These are phyloP conservation scores for Pogostemon cablin DNA, from an alignment of 257 asterid genomes.

Conservation along the genomic window DNA sequence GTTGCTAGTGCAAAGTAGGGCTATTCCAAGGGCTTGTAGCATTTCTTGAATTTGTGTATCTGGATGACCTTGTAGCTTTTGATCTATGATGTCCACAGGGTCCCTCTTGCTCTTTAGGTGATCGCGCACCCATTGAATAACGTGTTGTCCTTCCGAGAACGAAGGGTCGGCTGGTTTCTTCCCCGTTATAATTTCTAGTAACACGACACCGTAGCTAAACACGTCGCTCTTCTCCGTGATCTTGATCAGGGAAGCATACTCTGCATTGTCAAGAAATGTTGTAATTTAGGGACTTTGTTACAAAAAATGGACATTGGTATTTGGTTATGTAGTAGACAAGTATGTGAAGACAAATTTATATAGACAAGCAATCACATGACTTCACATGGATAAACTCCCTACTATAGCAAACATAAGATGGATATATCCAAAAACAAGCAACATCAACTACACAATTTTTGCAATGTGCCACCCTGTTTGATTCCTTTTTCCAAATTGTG, in stretches of 20 bases:
- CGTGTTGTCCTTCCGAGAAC: slow-evolving; percentile 69
- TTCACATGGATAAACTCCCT: slow-evolving; percentile 37
- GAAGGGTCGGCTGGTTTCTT: slow-evolving; percentile 73
- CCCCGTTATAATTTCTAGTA: slow-evolving; percentile 73
- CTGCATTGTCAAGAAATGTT: slow-evolving; percentile 40
- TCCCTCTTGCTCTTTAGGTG: slow-evolving; percentile 60
- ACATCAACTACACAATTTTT: slow-evolving; percentile 36
- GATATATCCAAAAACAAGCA: slow-evolving; percentile 27
- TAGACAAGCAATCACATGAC: slow-evolving; percentile 35
- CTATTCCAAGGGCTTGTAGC: slow-evolving; percentile 82
- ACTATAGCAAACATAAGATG: slow-evolving; percentile 25
- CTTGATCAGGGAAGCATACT: slow-evolving; percentile 66
- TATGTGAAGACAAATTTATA: slow-evolving; percentile 30
- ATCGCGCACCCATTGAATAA: slow-evolving; percentile 75
- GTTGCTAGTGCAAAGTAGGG: slow-evolving; percentile 77
- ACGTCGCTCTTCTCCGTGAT: slow-evolving; percentile 80
- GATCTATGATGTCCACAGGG: slow-evolving; percentile 63
- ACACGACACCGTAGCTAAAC: slow-evolving; percentile 76
- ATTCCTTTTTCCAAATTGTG: neutral
- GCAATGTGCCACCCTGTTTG: slow-evolving; percentile 10
- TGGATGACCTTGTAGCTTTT: slow-evolving; percentile 66
- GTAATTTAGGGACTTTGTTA: neutral
- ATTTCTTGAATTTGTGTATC: slow-evolving; percentile 81
- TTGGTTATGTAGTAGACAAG: slow-evolving; percentile 18
- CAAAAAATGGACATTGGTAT: neutral